Percentiles rank a stretch among this genome's conserved stretches.
Evolutionary conservation across 2,329 filamentous ascomycete species (phyloP).

Genomic region (Plenodomus lindquistii): DNA sequence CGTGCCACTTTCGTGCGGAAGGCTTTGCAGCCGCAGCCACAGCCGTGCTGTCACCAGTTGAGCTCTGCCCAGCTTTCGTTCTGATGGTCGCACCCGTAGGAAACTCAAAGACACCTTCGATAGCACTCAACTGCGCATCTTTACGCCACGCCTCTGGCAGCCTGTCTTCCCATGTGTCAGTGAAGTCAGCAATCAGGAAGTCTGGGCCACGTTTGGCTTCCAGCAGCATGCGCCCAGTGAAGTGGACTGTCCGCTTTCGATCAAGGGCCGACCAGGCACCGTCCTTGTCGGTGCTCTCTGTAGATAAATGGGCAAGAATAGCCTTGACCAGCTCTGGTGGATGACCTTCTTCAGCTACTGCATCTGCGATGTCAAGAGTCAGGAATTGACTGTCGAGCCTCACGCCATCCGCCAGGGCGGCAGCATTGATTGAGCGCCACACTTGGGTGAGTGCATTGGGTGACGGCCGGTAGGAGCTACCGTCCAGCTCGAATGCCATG

Average conservation of each 20-base stretch:
- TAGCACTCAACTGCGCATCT: slow-evolving; percentile 36
- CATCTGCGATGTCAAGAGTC: slow-evolving; percentile 35
- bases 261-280: slow-evolving; percentile 43
- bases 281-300: slow-evolving; percentile 26
- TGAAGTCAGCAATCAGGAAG: slow-evolving; percentile 40
- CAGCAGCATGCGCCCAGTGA: slow-evolving; percentile 38
- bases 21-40: slow-evolving; percentile 25
- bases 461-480: slow-evolving; percentile 52
- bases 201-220: slow-evolving; percentile 29
- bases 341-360: slow-evolving; percentile 44
- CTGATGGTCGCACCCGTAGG: slow-evolving; percentile 40
- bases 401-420: slow-evolving; percentile 47
- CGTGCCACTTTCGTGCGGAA: slow-evolving; percentile 46
- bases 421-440: slow-evolving; percentile 53
- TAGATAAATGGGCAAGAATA: slow-evolving; percentile 41
- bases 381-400: slow-evolving; percentile 46
- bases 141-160: slow-evolving; percentile 45
- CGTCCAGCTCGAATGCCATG: slow-evolving; percentile 56
- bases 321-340: slow-evolving; percentile 43
- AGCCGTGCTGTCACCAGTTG: slow-evolving; percentile 6
- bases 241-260: slow-evolving; percentile 34
- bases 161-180: slow-evolving; percentile 43
- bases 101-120: slow-evolving; percentile 37
- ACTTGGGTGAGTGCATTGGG: slow-evolving; percentile 51
- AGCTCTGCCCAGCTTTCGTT: slow-evolving; percentile 18